A percentile compares a stretch with the other conserved stretches of the same genome.
Conservation (phyloP, 2,329 filamentous ascomycete genomes). For the Ceratocystis destructans region DNA sequence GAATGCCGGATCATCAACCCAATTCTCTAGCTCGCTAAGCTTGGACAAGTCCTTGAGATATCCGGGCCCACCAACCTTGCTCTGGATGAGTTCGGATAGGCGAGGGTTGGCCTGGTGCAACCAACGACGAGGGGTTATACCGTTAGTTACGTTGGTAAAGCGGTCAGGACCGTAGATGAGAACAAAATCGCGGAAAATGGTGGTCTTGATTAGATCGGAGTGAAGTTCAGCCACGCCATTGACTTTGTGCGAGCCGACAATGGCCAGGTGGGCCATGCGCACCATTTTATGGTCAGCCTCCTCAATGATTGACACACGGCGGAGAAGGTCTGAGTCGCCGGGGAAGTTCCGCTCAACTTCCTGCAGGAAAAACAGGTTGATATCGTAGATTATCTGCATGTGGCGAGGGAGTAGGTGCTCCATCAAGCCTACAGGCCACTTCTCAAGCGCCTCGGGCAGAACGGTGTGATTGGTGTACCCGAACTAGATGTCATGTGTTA, state of each 20-base stretch:
- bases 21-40: conserved; percentile 74
- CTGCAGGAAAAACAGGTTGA: conserved; percentile 90
- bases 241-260: conserved; percentile 97
- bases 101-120: conserved; percentile 93
- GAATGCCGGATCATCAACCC: conserved; percentile 74
- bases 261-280: conserved; percentile 87
- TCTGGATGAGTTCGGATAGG: conserved; percentile 80
- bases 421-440: conserved; percentile 88
- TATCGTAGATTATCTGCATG: conserved; percentile 94
- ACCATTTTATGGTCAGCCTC: conserved; percentile 96
- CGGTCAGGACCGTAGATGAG: conserved; percentile 90
- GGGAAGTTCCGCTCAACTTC: conserved; percentile 82
- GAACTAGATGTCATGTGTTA: conserved; percentile 37
- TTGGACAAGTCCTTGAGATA: conserved; percentile 85
- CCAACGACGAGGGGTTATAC: conserved; percentile 91
- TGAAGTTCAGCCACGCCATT: conserved; percentile 96
- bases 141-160: conserved; percentile 97
- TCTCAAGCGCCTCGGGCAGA: conserved; percentile 89
- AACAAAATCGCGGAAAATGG: conserved; percentile 99
- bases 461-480: conserved; percentile 99
- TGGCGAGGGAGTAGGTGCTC: conserved; percentile 89
- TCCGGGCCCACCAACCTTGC: conserved; percentile 67
- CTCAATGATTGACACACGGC: conserved; percentile 90
- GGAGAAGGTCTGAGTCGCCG: conserved; percentile 71
- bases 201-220: conserved; percentile 94